A percentile compares a stretch with the other conserved stretches of the same genome.
Evolutionary conservation across 2,329 filamentous ascomycete genomes (phyloP).

Genomic region (Fusarium pseudocircinatum): DNA sequence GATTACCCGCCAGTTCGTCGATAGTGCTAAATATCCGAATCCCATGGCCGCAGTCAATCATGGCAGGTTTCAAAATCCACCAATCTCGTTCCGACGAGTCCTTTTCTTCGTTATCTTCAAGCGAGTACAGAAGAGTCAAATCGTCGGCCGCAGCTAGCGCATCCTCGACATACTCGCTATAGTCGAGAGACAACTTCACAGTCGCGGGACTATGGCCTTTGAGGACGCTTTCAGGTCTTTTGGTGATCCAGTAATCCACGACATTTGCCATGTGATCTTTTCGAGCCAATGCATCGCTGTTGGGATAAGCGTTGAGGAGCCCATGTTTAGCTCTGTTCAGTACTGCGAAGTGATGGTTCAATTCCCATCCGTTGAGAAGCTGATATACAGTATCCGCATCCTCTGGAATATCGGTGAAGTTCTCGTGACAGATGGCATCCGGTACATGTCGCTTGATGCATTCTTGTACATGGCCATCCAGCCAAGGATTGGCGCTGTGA

Average conservation of each 20-base stretch:
- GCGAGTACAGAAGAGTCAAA: conserved; percentile 47
- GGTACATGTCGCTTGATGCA: conserved; percentile 45
- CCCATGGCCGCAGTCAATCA: conserved; percentile 52
- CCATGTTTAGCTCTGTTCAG: conserved; percentile 43
- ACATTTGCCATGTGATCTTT: conserved; percentile 50
- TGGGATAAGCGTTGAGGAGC: conserved; percentile 53
- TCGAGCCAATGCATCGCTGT: conserved; percentile 51
- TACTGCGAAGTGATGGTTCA: conserved; percentile 48
- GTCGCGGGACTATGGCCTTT: conserved; percentile 46
- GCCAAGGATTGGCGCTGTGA: conserved; percentile 44
- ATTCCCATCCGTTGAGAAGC: conserved; percentile 48
- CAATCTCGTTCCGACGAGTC: conserved; percentile 45
- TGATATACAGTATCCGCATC: conserved; percentile 43
- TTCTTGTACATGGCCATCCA: conserved; percentile 45
- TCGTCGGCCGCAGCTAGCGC: conserved; percentile 50
- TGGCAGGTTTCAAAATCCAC: conserved; percentile 54
- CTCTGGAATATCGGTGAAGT: conserved; percentile 42
- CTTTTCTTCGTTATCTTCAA: conserved; percentile 48
- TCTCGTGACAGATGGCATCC: conserved; percentile 43
- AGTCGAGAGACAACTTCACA: conserved; percentile 50
- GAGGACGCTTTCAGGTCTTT: conserved; percentile 47
- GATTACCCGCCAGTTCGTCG: conserved; percentile 48
- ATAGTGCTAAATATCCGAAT: conserved; percentile 53
- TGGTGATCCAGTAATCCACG: conserved; percentile 51
- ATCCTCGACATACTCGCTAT: conserved; percentile 52